A percentile compares a stretch with the other conserved stretches of the same genome.
Evolutionary conservation across 176 grass and related monocot genomes (phyloP).

Genomic region (Rhynchospora tenuis): DNA sequence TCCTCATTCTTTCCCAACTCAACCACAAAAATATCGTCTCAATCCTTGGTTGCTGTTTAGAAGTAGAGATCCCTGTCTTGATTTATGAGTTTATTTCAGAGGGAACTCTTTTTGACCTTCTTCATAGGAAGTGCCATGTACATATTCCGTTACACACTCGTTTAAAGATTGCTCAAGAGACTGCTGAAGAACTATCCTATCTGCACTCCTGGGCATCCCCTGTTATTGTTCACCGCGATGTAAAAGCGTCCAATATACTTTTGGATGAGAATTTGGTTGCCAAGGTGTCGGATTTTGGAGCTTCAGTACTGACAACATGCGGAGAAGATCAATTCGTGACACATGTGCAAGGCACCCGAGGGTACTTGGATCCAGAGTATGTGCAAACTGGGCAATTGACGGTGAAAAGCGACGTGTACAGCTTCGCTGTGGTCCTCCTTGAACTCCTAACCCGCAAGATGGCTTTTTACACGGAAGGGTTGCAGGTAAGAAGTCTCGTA

Average conservation of each 20-base stretch:
- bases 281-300: constrained; percentile 37
- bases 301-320: not conserved
- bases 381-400: constrained; percentile 8
- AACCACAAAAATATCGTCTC: constrained; percentile 21
- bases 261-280: not conserved
- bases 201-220: constrained; percentile 15
- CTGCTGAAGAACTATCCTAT: constrained; percentile 5
- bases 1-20: constrained; percentile 24
- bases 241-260: constrained; percentile 33
- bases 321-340: not conserved
- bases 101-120: too few relatives aligned
- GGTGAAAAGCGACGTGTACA: constrained; percentile 27
- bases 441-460: constrained; percentile 21
- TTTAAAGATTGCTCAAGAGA: constrained; percentile 10
- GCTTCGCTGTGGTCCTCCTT: constrained; percentile 19
- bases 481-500: not conserved
- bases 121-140: too few relatives aligned
- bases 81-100: too few relatives aligned
- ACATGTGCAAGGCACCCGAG: constrained; percentile 2
- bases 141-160: too few relatives aligned
- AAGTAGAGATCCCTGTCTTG: too few relatives aligned
- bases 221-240: constrained; percentile 26
- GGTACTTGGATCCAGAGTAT: constrained; percentile 30
- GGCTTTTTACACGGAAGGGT: not conserved
- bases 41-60: constrained; percentile 33